These are phyloP conservation scores for Teratosphaeria pseudoeucalypti DNA, from an alignment of 2,329 filamentous ascomycete species.

Conservation along the genomic window DNA sequence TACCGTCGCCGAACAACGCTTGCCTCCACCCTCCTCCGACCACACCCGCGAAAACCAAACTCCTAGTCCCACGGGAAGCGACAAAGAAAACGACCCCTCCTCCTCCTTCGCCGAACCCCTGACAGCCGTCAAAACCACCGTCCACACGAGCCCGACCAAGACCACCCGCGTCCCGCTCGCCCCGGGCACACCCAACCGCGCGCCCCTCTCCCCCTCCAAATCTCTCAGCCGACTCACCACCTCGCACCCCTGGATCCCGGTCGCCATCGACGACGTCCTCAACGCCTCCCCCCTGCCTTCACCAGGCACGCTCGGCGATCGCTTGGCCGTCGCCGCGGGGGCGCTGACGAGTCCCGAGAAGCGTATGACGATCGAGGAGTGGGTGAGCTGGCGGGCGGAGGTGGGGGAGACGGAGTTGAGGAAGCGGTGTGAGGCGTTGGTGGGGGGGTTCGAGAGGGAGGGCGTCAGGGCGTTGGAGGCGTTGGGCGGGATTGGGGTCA, in stretches of 20 bases:
- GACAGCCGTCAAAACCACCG: slow-evolving; percentile 21
- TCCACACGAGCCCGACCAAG: slow-evolving; percentile 20
- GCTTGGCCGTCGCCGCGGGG: slow-evolving; percentile 38
- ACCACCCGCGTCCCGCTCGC: slow-evolving; percentile 33
- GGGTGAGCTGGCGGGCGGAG: slow-evolving; percentile 73
- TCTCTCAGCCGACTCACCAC: slow-evolving; percentile 39
- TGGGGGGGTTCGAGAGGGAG: slow-evolving; percentile 73
- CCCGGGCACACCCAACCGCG: slow-evolving; percentile 28
- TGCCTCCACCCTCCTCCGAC: neutral
- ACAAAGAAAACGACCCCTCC: slow-evolving; percentile 28
- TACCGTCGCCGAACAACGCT: slow-evolving; percentile 2
- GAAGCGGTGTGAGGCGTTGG: slow-evolving; percentile 71
- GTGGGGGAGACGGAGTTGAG: slow-evolving; percentile 71
- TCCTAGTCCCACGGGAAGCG: slow-evolving; percentile 24
- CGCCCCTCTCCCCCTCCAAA: slow-evolving; percentile 15
- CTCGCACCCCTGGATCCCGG: slow-evolving; percentile 56
- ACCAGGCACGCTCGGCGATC: slow-evolving; percentile 13
- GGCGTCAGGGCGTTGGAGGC: slow-evolving; percentile 66
- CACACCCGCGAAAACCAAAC: slow-evolving; percentile 1
- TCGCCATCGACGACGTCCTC: slow-evolving; percentile 68
- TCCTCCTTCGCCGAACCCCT: slow-evolving; percentile 19
- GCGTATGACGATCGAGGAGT: slow-evolving; percentile 87
- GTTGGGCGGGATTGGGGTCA: slow-evolving; percentile 52
- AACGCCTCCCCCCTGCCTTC: slow-evolving; percentile 29
- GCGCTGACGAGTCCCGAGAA: slow-evolving; percentile 67